Evolutionary conservation across 2,329 filamentous ascomycete genomes (phyloP).

Genomic region (Hansfordia pulvinata): DNA sequence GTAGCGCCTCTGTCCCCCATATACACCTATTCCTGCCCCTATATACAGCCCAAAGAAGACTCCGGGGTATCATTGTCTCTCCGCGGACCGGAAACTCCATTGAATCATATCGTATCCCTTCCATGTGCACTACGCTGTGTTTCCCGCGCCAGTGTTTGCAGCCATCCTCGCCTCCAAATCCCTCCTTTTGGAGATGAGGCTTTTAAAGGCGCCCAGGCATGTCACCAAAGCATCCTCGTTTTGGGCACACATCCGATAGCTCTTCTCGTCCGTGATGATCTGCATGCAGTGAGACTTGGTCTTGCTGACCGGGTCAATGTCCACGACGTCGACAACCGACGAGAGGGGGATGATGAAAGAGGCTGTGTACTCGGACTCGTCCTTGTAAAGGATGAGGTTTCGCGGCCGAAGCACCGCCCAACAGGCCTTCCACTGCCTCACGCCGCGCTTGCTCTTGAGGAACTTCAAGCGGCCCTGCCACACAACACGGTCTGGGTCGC

Average conservation of each 20-base stretch:
- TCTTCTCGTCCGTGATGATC: slow-evolving; percentile 86
- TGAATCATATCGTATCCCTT: too few species aligned
- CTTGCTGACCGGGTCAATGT: slow-evolving; percentile 76
- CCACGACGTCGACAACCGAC: slow-evolving; percentile 77
- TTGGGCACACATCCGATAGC: slow-evolving; percentile 60
- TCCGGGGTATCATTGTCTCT: too few species aligned
- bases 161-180: slow-evolving; percentile 41
- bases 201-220: slow-evolving; percentile 86
- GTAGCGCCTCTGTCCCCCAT: too few species aligned
- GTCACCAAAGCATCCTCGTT: slow-evolving; percentile 74
- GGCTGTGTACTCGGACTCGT: slow-evolving; percentile 80
- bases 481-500: slow-evolving; percentile 76
- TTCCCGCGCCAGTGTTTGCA: slow-evolving; percentile 11
- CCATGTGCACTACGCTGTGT: too few species aligned
- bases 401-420: slow-evolving; percentile 85
- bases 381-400: slow-evolving; percentile 83
- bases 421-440: slow-evolving; percentile 87
- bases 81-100: too few species aligned
- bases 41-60: too few species aligned
- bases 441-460: slow-evolving; percentile 66
- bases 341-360: slow-evolving; percentile 68
- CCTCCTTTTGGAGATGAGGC: slow-evolving; percentile 57
- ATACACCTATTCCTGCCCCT: too few species aligned
- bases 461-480: slow-evolving; percentile 86
- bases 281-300: slow-evolving; percentile 83